Conservation (phyloP, 495 filamentous ascomycete genomes). For the Cryomyces antarcticus region DNA sequence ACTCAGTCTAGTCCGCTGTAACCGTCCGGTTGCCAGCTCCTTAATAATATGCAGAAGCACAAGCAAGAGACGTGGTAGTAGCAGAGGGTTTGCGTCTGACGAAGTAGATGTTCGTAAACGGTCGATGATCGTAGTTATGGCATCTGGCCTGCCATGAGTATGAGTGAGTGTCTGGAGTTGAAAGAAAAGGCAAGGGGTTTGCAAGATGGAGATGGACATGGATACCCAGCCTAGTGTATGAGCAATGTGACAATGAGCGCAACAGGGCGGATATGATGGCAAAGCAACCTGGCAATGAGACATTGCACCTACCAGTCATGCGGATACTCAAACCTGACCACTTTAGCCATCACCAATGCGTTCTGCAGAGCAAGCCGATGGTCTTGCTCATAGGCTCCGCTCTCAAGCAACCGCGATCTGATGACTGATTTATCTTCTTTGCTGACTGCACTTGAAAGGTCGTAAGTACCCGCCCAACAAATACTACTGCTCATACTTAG, state of each 20-base stretch:
- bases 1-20: constrained; percentile 45
- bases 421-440: constrained; percentile 58
- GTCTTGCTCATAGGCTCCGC: constrained; percentile 53
- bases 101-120: constrained; percentile 33
- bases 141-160: constrained; percentile 18
- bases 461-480: background rate
- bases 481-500: background rate
- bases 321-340: constrained; percentile 75
- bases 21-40: constrained; percentile 61
- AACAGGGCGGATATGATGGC: no score
- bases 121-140: constrained; percentile 32
- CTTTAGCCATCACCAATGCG: constrained; percentile 69
- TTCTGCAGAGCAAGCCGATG: constrained; percentile 62
- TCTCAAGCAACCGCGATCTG: constrained; percentile 47
- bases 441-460: constrained; percentile 28
- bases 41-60: constrained; percentile 74
- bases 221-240: no score
- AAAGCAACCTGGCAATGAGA: background rate
- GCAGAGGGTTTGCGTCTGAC: constrained; percentile 25
- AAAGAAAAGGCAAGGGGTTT: no score
- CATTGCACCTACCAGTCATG: constrained; percentile 35
- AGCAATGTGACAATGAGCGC: no score
- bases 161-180: no score
- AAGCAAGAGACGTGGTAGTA: constrained; percentile 50
- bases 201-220: no score